These are phyloP conservation scores for Dichomitus squalens DNA, from an alignment of 1,284 basidiomycete genomes.

Conservation along the genomic window DNA sequence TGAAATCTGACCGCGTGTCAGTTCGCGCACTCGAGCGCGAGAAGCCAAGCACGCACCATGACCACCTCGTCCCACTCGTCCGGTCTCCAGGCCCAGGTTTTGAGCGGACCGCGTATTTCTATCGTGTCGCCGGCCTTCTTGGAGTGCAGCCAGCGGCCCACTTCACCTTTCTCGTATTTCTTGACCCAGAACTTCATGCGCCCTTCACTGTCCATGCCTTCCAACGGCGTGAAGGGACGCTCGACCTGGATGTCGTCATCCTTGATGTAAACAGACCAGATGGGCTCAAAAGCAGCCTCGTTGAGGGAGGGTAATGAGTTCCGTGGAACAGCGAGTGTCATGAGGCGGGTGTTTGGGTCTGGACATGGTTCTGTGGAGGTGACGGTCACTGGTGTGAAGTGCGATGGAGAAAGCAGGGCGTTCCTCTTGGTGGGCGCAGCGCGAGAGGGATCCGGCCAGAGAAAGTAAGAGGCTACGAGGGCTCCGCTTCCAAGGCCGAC, in stretches of 20 bases:
- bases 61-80: conserved; percentile 75
- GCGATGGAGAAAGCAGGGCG: conserved; percentile 50
- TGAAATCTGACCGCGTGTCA: conserved; percentile 57
- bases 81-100: conserved; percentile 70
- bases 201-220: conserved; percentile 65
- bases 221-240: conserved; percentile 79
- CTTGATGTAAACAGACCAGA: conserved; percentile 82
- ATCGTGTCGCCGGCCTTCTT: conserved; percentile 67
- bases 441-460: conserved; percentile 49
- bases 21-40: neutral
- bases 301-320: conserved; percentile 38
- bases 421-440: conserved; percentile 36
- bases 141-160: conserved; percentile 79
- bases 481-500: conserved; percentile 36
- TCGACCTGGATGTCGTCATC: conserved; percentile 91
- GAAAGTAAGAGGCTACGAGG: conserved; percentile 48
- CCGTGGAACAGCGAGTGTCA: conserved; percentile 60
- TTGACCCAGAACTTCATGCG: conserved; percentile 77
- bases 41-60: conserved; percentile 54
- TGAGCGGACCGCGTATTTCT: conserved; percentile 77
- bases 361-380: conserved; percentile 47
- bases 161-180: conserved; percentile 77
- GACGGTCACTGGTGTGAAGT: conserved; percentile 70
- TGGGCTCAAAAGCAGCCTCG: conserved; percentile 39
- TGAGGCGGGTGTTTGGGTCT: conserved; percentile 46